A percentile compares a stretch with the other conserved stretches of the same genome.
These are phyloP conservation scores for Hanseniaspora valbyensis DNA, from an alignment of 805 yeast species.

Conservation along the genomic window DNA sequence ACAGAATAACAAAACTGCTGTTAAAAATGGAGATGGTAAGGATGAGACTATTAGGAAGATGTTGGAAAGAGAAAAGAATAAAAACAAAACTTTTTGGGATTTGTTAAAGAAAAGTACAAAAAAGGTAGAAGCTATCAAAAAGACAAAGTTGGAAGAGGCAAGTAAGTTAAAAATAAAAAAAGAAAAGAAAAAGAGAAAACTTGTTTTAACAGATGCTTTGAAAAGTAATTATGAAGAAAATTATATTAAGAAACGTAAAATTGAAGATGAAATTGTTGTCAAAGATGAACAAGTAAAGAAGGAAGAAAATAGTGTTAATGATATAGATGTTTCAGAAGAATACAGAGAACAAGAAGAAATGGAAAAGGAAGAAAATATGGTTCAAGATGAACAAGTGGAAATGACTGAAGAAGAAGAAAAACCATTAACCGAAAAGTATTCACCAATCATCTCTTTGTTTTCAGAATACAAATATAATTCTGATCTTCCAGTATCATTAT, in stretches of 20 bases:
- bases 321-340: background rate
- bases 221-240: background rate
- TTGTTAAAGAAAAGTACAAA: background rate
- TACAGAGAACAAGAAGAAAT: background rate
- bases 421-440: background rate
- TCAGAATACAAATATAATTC: background rate
- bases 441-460: background rate
- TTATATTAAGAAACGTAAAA: background rate
- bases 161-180: too few relatives aligned
- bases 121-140: too few relatives aligned
- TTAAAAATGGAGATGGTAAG: background rate
- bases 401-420: background rate
- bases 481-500: background rate
- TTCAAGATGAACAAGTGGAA: background rate
- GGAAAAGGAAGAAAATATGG: background rate
- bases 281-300: background rate
- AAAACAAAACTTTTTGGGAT: conserved; percentile 14
- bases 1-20: background rate
- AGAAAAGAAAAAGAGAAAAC: conserved; percentile 3
- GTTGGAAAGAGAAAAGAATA: background rate
- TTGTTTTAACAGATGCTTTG: background rate
- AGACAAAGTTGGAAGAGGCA: too few relatives aligned
- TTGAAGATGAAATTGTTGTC: background rate
- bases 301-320: background rate
- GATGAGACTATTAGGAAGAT: background rate